Evolutionary conservation across 2,329 filamentous ascomycete species (phyloP).

Genomic region (Alternaria gaisen): DNA sequence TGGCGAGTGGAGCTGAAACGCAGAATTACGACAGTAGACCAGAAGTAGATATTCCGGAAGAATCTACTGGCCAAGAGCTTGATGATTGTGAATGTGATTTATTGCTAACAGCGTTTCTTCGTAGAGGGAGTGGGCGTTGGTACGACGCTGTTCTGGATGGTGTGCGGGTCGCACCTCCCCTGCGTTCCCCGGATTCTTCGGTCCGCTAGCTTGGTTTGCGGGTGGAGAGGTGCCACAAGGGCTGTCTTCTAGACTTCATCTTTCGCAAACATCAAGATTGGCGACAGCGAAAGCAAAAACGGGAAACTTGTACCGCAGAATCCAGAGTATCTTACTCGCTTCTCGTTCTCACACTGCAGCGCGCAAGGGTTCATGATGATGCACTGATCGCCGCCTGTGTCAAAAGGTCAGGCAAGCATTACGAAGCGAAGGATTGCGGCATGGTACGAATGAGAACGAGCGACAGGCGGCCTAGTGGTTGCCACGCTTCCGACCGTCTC

Average conservation of each 20-base stretch:
- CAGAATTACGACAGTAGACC: not conserved
- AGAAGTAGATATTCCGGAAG: not conserved
- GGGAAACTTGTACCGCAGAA: not conserved
- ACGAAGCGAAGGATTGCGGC: constrained; percentile 10
- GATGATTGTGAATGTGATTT: not conserved
- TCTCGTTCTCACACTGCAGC: not conserved
- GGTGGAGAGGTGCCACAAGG: not conserved
- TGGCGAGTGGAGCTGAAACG: constrained; percentile 2
- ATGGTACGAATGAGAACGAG: constrained; percentile 2
- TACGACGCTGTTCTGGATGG: not conserved
- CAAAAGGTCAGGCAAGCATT: not conserved
- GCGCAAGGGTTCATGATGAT: not conserved
- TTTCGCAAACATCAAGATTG: not conserved
- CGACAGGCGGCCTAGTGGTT: constrained; percentile 3
- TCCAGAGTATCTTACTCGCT: not conserved
- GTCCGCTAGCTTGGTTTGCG: constrained; percentile 14
- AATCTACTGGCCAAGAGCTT: not conserved
- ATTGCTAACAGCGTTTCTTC: not conserved
- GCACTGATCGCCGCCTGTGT: constrained; percentile 1
- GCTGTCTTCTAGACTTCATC: not conserved
- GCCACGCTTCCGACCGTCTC: constrained; percentile 1
- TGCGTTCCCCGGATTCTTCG: constrained; percentile 18
- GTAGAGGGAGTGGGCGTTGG: not conserved
- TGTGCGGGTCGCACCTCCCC: not conserved
- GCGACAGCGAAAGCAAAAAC: not conserved